These are phyloP conservation scores for Zymoseptoria tritici DNA, from an alignment of 2,329 filamentous ascomycete genomes.

Conservation along the genomic window DNA sequence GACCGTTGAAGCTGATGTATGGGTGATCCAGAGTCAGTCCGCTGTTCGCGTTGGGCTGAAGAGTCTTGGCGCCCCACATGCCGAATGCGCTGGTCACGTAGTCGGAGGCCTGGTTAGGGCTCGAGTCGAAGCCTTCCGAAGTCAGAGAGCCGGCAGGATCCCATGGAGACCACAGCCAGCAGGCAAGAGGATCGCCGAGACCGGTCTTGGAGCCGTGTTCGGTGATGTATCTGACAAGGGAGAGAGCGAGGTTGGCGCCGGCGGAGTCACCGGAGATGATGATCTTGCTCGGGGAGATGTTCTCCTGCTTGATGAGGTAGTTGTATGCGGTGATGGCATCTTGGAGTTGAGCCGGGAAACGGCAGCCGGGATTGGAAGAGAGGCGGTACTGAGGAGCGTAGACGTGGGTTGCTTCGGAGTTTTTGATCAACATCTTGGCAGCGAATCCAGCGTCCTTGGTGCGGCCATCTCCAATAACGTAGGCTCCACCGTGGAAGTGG, in stretches of 20 bases:
- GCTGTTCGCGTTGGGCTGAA: constrained; percentile 19
- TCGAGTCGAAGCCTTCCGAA: constrained; percentile 21
- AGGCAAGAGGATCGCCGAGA: constrained; percentile 32
- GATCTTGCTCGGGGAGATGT: constrained; percentile 36
- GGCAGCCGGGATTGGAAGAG: constrained; percentile 35
- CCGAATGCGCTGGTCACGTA: constrained; percentile 35
- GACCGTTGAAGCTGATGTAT: constrained; percentile 34
- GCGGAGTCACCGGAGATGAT: constrained; percentile 45
- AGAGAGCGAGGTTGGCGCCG: constrained; percentile 41
- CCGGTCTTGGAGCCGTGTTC: constrained; percentile 32
- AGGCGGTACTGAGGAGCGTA: constrained; percentile 45
- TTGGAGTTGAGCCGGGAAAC: constrained; percentile 46
- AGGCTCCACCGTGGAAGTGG: constrained; percentile 46
- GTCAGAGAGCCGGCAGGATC: constrained; percentile 29
- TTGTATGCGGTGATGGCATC: constrained; percentile 42
- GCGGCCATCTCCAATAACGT: constrained; percentile 39
- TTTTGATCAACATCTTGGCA: constrained; percentile 30
- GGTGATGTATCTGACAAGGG: constrained; percentile 41
- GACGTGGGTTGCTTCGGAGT: constrained; percentile 32
- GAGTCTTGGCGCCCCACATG: constrained; percentile 37
- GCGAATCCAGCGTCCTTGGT: constrained; percentile 29
- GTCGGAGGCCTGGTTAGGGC: constrained; percentile 34
- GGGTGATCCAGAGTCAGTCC: constrained; percentile 25
- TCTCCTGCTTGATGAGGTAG: constrained; percentile 37
- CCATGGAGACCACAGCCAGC: constrained; percentile 40